Conservation (phyloP, 352 stramenopile species). For the Phytopythium chamaehyphon region DNA sequence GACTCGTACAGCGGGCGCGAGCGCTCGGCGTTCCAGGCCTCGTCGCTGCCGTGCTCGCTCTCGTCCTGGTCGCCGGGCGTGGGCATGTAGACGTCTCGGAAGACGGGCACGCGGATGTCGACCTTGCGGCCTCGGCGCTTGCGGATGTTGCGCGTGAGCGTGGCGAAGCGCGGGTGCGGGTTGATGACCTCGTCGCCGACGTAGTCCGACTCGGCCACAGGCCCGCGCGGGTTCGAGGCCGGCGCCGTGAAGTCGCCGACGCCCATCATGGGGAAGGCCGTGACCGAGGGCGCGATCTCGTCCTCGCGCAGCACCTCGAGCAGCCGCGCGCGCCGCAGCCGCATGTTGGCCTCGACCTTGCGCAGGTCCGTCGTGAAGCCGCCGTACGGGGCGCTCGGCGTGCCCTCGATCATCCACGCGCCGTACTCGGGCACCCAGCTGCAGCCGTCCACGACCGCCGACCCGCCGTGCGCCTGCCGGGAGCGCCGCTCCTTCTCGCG, state of each 20-base stretch:
- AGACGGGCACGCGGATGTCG: constrained; percentile 86
- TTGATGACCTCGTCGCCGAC: constrained; percentile 98
- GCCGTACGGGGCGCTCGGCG: constrained; percentile 91
- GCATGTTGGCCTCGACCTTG: constrained; percentile 98
- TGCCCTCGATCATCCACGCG: constrained; percentile 99
- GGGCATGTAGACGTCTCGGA: constrained; percentile 80
- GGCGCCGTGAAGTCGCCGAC: constrained; percentile 91
- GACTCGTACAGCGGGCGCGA: constrained; percentile 74
- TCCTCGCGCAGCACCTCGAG: constrained; percentile 90
- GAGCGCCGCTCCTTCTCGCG: constrained; percentile 82
- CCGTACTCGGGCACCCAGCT: constrained; percentile 99
- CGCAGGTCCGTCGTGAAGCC: constrained; percentile 94
- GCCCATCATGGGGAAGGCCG: constrained; percentile 96
- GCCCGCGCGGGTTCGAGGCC: constrained; percentile 45
- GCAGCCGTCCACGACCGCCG: constrained; percentile 86
- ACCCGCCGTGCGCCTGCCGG: constrained; percentile 8
- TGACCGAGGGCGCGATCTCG: constrained; percentile 97
- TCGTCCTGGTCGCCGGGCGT: constrained; percentile 69
- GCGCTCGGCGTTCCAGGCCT: constrained; percentile 70
- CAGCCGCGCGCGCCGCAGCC: constrained; percentile 92
- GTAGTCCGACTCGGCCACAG: constrained; percentile 94
- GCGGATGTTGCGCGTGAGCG: constrained; percentile 98
- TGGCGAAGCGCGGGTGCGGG: constrained; percentile 97
- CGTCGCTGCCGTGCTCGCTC: constrained; percentile 10
- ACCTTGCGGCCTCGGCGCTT: constrained; percentile 86